Base-by-base conservation (phyloP, 805 yeast genomes). In the Myxozyma neotropica region DNA sequence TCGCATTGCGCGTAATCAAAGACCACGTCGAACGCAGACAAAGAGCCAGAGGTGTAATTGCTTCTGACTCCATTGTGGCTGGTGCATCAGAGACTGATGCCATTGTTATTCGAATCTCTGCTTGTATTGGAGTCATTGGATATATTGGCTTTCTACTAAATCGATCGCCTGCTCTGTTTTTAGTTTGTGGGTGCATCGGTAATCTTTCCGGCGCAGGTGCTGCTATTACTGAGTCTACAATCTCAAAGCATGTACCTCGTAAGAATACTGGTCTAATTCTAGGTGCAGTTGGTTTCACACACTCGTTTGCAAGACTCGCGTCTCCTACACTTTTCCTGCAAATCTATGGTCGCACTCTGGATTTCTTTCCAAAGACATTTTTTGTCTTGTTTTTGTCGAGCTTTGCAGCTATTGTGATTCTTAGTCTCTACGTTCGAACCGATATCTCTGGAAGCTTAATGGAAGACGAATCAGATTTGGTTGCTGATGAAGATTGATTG, bases 241-340 rank as follows among this genome's bases (percentile, higher is more conserved):
- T 59, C 36, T 59, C 64, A 33, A 59, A 55, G 29, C 64, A 59
- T 27, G 64, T 56, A 5, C 60, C 57, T n/a, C 54, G 57, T 15
- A 42, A 42, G 15, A 59, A 59, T 29, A 59, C 57, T 4, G 64
- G 64, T 31, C 44, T 36, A n/a, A 39, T 59, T 23, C 43, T 59
- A 4, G 64, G 64, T 3, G 64, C 64, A 1, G 60, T 59, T n/a
- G 64, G 57, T 19, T 39, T 51, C 27, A 23, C 31, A 46, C 64
- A 59, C 43, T 56, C 60, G 19, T 29, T 59, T n/a, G 54, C 64
- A 10, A 45, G 64, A 7, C 51, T 56, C 4, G 26, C 57, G 17
- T 55, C 60, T 29, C 64, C 64, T 26, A 55, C 64, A 4, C 10
- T 56, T 13, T 59, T 38, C 33, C 40, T 59, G 27, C 17, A 23